A percentile compares a stretch with the other conserved stretches of the same genome.
Evolutionary conservation across 371 early-diverging fungal genomes (phyloP).

Genomic region (Fennellomyces sp.): DNA sequence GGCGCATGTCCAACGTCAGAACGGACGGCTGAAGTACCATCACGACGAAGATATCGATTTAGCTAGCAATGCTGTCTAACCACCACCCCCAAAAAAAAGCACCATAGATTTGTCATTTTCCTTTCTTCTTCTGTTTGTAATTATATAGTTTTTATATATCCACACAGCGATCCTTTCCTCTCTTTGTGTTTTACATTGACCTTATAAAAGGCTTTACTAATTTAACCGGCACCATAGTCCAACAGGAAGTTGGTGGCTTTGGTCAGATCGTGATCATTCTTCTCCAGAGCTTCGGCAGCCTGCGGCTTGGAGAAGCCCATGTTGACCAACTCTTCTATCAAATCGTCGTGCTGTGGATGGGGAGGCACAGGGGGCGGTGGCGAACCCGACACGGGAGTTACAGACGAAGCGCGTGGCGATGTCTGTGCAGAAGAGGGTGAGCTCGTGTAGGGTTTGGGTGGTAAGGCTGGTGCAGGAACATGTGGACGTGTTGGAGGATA

Average conservation of each 20-base stretch:
- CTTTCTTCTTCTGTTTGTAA: background rate
- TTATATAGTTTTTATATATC: slow-evolving; percentile 2
- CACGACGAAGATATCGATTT: slow-evolving; percentile 6
- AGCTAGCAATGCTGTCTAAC: slow-evolving; percentile 14
- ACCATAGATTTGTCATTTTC: background rate
- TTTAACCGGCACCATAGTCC: slow-evolving; percentile 49
- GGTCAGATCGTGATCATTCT: slow-evolving; percentile 76
- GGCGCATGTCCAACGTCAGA: background rate
- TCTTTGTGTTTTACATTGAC: background rate
- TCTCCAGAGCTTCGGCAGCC: slow-evolving; percentile 78
- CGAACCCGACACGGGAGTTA: slow-evolving; percentile 22
- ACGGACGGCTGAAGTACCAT: background rate
- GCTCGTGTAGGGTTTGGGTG: slow-evolving; percentile 16
- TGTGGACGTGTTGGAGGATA: slow-evolving; percentile 15
- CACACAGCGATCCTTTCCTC: slow-evolving; percentile 2
- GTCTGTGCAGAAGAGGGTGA: slow-evolving; percentile 15
- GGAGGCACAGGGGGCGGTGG: slow-evolving; percentile 37
- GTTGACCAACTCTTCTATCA: slow-evolving; percentile 59
- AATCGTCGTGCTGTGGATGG: slow-evolving; percentile 13
- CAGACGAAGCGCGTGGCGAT: slow-evolving; percentile 20
- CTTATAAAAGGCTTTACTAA: background rate
- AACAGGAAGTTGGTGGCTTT: slow-evolving; percentile 83
- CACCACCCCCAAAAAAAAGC: background rate
- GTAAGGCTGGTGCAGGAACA: slow-evolving; percentile 17
- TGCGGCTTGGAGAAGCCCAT: slow-evolving; percentile 84